phyloP scores from a whole-genome alignment of 805 yeast genomes.

The Ogataea henricii region DNA sequence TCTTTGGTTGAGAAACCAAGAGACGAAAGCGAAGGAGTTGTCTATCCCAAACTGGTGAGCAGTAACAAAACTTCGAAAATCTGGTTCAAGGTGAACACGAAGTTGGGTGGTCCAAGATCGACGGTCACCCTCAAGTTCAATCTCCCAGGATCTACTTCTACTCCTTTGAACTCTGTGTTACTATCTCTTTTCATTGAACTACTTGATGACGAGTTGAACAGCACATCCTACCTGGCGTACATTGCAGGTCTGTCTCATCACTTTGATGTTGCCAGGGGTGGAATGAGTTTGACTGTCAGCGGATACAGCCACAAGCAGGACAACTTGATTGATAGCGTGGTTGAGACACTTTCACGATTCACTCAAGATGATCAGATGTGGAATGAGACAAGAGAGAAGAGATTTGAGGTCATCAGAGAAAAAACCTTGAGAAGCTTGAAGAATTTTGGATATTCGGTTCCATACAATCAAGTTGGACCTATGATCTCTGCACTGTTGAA shows the following conservation, averaged over 20 bases:
- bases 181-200: constrained; percentile 68
- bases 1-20: constrained; percentile 49
- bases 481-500: constrained; percentile 65
- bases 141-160: constrained; percentile 60
- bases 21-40: constrained; percentile 33
- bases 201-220: constrained; percentile 73
- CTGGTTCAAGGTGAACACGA: constrained; percentile 92
- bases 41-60: constrained; percentile 62
- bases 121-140: constrained; percentile 64
- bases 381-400: constrained; percentile 44
- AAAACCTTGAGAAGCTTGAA: constrained; percentile 60
- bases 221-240: constrained; percentile 79
- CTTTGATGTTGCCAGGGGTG: constrained; percentile 64
- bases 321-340: constrained; percentile 59
- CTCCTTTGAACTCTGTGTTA: constrained; percentile 58
- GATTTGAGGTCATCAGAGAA: constrained; percentile 70
- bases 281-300: constrained; percentile 62
- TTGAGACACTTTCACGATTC: constrained; percentile 54
- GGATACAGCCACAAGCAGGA: constrained; percentile 87
- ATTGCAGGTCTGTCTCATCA: constrained; percentile 72
- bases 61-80: constrained; percentile 53
- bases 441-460: constrained; percentile 72
- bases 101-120: constrained; percentile 87
- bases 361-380: constrained; percentile 29
- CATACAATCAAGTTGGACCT: constrained; percentile 75